Base-by-base conservation (phyloP, 2,329 filamentous ascomycete species). In the Penicillium sp. region DNA sequence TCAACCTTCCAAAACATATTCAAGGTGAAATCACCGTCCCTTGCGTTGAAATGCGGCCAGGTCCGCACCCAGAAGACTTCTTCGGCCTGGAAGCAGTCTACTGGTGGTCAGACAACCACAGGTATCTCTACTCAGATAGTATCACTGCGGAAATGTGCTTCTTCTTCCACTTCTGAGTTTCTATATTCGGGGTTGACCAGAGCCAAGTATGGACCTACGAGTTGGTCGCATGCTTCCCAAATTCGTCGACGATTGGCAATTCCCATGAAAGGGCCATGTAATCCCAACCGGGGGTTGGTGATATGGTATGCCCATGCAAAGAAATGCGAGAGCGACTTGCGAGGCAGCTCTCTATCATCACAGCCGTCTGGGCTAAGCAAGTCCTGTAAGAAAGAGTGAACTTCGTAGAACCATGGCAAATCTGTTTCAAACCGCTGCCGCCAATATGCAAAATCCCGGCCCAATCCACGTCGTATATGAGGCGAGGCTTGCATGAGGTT, bases 181-280 rank as follows among this genome's bases (percentile, higher is more conserved):
- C n/a, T n/a, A n/a, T n/a, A n/a, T n/a, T n/a, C n/a, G n/a, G n/a
- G n/a, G n/a, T n/a, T n/a, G n/a, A n/a, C n/a, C n/a, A n/a, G n/a
- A n/a, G n/a, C n/a, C n/a, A n/a, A n/a, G 9, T 56, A 56, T 21
- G n/a, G 13, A 20, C 45, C 34, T 20, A 40, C 50, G 15, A 56
- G 20, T 24, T 54, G 45, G 7, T 39, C 5, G 15, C 53, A 53
- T 29, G 39, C 29, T 10, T 21, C 13, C 67, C 68, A 71, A 9
- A 71, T 68, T 20, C 68, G 62, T 12, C 65, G 55, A 7, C 68
- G 63, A 48, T 71, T 71, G 18, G 68, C 68, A 43, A 71, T 52
- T 4, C 56, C 58, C 58, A 68, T 60, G 7, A 67, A 61, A 1
- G 60, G 56, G 1, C 61, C 62, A n/a, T 44, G 45, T 49, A 65